Evolutionary conservation across 768 basidiomycete genomes (phyloP).

Genomic region (Russula olivacea): DNA sequence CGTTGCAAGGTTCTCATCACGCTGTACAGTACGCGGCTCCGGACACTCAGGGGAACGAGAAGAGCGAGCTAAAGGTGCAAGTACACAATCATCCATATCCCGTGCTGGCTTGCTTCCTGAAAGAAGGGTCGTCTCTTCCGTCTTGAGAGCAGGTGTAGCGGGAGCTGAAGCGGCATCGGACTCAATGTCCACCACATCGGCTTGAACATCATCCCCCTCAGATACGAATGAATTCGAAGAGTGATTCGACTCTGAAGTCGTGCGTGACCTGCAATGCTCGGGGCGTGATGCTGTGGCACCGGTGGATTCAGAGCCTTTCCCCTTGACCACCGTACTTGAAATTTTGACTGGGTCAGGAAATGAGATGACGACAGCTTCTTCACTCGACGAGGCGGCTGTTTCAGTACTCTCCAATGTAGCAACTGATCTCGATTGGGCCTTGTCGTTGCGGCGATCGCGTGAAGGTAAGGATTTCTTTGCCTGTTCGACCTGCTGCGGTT

Average conservation of each 20-base stretch:
- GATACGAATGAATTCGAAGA: neutral
- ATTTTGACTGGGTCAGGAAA: neutral
- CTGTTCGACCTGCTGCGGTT: conserved; percentile 13
- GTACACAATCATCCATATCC: neutral
- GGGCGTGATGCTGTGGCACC: neutral
- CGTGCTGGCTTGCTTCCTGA: neutral
- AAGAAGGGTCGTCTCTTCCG: neutral
- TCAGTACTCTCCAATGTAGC: neutral
- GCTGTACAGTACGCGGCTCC: neutral
- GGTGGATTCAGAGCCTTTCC: neutral
- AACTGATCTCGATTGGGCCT: neutral
- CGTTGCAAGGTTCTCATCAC: conserved; percentile 2
- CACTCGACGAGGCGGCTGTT: conserved; percentile 1
- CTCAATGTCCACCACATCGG: conserved; percentile 15
- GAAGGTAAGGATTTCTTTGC: conserved; percentile 22
- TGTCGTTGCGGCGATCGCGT: conserved; percentile 12
- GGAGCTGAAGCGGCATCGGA: neutral
- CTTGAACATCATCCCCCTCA: neutral
- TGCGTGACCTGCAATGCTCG: neutral
- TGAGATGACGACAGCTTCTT: neutral
- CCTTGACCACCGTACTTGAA: neutral
- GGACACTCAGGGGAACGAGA: neutral
- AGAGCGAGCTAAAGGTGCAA: neutral
- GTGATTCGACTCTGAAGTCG: conserved; percentile 4
- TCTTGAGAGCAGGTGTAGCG: neutral